Base-by-base conservation (phyloP, 345 rosid genomes). In the Adansonia digitata region DNA sequence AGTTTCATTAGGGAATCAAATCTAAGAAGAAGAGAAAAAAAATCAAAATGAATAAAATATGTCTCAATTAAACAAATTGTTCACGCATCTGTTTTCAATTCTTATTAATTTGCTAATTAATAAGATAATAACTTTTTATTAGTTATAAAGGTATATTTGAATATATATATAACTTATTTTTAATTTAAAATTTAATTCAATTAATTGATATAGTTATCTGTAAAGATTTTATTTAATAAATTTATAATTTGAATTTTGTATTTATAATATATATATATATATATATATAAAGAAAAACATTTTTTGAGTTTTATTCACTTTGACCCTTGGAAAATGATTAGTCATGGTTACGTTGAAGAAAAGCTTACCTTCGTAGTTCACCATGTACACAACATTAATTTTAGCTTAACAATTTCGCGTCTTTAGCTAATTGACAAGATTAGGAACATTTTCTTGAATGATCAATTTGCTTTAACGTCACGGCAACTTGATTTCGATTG, bases 1-100 rank as follows among this genome's bases (percentile, higher is more conserved):
- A 46, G 72, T 69, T 66, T 75, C 10, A 74, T 7, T 55, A 61
- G 24, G 64, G 72, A 81, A 69, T 64, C 76, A 31, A 53, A 69
- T 4, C 40, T n/a, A 39, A 55, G 0, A n/a, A 10, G 15, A 13
- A 0, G 5, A 7, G 10, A 42, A 42, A 42, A 10, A 22, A n/a
- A 12, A 1, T 40, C 63, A 51, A 66, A 69, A 26, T 39, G 29
- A 53, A 51, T 42, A n/a, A 12, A 79, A 74, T 61, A 26, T 37
- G 15, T 46, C 45, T 1, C 27, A 4, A 6, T 48, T 13, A 29
- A 51, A 13, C 11, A 74, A 37, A 40, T 27, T 61, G 74, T 69
- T 69, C 79, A 69, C 63, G 80, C 82, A 83, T 20, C 14, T 53
- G 57, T 20, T 53, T 52, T 8, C 3, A 31, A 31, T 31, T 31